Evolutionary conservation across 169 alveolate genomes (phyloP), one percentile per base, ranked within the genome.

Genomic region (Eimeria necatrix): DNA sequence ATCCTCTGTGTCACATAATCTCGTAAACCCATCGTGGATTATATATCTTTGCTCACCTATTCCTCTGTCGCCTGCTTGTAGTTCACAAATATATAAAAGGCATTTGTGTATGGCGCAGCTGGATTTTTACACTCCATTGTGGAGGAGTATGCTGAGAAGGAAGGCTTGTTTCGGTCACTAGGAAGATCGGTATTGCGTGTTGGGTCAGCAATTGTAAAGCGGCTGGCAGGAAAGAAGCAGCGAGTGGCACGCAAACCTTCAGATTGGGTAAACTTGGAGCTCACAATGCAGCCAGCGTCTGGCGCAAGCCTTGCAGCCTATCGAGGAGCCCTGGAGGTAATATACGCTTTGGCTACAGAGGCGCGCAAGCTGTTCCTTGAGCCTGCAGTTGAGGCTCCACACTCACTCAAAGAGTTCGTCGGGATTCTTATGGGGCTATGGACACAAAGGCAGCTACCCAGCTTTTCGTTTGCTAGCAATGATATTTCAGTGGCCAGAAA

Each of bases 71-170:
- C 41, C 41, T 32, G 41, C 41, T 32, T 32, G 41, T 32, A 32
- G 41, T 32, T 32, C 41, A 32, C 41, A 32, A 32, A 32, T 32
- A 32, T 32, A 18, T n/a, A 8, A 68, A 68, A 2, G 0, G 14
- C 14, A n/a, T n/a, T 12, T 68, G 78, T 68, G 78, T n/a, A 8
- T 24, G 9, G 32, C n/a, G n/a, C 32, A 68, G 78, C 78, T 14
- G 78, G 85, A 7, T 22, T 73, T 20, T 73, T 73, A 3, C 85
- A 73, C n/a, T 73, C 85, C 22, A 73, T 41, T 24, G 53, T 73
- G n/a, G 85, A 73, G 24, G 85, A 73, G n/a, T 73, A 73, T 20
- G 53, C 16, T 12, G 53, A 41, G 16, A 73, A 10, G 14, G 56
- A 16, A 12, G 10, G 32, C 8, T 7, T 73, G 8, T 32, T 24